Percentiles rank a stretch among this genome's conserved stretches.
phyloP scores from a whole-genome alignment of 177 flowering plant genomes.

The Vitis hybrid region DNA sequence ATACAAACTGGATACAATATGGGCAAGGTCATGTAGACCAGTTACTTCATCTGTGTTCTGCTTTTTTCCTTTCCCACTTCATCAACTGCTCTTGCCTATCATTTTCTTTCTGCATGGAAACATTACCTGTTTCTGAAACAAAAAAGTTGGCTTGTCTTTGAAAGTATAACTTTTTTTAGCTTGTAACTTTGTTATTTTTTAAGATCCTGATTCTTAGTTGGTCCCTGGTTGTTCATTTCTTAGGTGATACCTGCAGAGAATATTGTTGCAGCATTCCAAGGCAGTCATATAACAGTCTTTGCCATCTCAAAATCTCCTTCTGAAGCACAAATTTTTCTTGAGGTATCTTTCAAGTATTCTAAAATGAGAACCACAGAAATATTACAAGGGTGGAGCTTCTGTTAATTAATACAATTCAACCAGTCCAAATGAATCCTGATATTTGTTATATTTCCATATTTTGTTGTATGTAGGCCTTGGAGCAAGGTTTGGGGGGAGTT shows the following conservation, averaged over 20 bases:
- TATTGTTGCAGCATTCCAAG: conserved; percentile 89
- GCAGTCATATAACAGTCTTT: conserved; percentile 68
- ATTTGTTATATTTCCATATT: neutral
- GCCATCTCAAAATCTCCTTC: conserved; percentile 61
- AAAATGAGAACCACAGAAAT: neutral
- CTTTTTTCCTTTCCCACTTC: no score
- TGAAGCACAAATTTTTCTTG: conserved; percentile 80
- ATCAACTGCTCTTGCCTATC: no score
- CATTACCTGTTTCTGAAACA: no score
- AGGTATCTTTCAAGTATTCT: conserved; percentile 43
- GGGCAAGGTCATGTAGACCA: no score
- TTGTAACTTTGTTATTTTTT: neutral
- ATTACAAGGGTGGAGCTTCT: neutral
- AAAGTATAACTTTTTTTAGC: neutral
- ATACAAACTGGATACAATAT: no score
- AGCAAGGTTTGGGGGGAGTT: conserved; percentile 83
- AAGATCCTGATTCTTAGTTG: neutral
- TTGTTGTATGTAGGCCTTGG: conserved; percentile 61
- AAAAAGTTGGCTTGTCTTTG: neutral
- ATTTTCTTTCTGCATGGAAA: no score
- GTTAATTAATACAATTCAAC: neutral
- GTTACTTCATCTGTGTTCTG: no score
- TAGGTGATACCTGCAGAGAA: conserved; percentile 96
- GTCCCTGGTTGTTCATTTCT: conserved; percentile 4
- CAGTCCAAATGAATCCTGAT: neutral